Evolutionary conservation across 2,329 filamentous ascomycete genomes (phyloP).

Genomic region (Fusarium sp.): DNA sequence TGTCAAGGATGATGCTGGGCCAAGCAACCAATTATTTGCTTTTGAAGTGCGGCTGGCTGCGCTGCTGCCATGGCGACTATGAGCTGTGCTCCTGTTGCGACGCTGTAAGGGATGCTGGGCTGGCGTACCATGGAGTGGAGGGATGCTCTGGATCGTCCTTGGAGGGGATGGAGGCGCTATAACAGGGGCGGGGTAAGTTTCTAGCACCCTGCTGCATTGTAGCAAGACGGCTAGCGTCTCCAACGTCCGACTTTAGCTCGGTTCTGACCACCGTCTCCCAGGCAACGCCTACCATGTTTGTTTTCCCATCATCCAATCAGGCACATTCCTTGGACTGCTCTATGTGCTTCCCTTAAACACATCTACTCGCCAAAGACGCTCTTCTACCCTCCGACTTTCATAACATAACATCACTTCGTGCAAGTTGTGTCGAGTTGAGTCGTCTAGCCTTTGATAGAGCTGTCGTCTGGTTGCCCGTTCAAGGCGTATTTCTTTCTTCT

Average conservation of each 20-base stretch:
- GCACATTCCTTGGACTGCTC: conserved; percentile 23
- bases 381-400: conserved; percentile 38
- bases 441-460: conserved; percentile 39
- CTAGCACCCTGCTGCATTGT: conserved; percentile 41
- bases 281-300: conserved; percentile 47
- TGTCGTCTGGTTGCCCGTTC: conserved; percentile 32
- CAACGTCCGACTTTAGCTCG: conserved; percentile 35
- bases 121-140: conserved; percentile 10
- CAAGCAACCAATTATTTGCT: conserved; percentile 37
- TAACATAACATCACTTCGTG: conserved; percentile 42
- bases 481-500: conserved; percentile 42
- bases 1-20: conserved; percentile 43
- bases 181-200: conserved; percentile 42
- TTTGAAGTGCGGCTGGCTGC: conserved; percentile 34
- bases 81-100: conserved; percentile 30
- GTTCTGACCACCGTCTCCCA: conserved; percentile 34
- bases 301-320: conserved; percentile 48
- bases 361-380: conserved; percentile 42
- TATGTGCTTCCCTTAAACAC: conserved; percentile 48
- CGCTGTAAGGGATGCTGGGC: conserved; percentile 29
- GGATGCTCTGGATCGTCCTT: conserved; percentile 31
- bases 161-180: conserved; percentile 30
- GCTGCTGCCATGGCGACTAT: conserved; percentile 48
- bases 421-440: conserved; percentile 33
- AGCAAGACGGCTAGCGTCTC: conserved; percentile 43